Evolutionary conservation across 2,329 filamentous ascomycete genomes (phyloP).

Genomic region (Coniochaeta sp.): DNA sequence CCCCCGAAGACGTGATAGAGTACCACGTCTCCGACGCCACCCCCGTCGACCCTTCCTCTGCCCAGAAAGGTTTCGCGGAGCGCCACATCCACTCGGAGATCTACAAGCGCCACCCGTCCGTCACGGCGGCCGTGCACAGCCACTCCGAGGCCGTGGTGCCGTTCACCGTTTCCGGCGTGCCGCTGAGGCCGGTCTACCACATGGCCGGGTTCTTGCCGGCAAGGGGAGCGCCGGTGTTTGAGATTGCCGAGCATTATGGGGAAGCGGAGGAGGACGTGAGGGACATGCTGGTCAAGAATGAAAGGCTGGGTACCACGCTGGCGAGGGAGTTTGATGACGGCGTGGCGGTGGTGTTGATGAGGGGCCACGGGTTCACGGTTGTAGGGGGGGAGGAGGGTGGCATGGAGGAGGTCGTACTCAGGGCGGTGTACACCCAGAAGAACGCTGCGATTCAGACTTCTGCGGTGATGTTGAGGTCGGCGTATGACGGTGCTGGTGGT

Average conservation of each 20-base stretch:
- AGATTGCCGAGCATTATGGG: slow-evolving; percentile 20
- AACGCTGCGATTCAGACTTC: slow-evolving; percentile 34
- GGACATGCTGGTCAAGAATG: slow-evolving; percentile 29
- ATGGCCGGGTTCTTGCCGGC: slow-evolving; percentile 35
- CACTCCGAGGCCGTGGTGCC: slow-evolving; percentile 35
- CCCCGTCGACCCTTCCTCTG: slow-evolving; percentile 27
- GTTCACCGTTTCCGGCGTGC: slow-evolving; percentile 30
- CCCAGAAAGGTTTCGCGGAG: slow-evolving; percentile 32
- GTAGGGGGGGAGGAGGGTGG: slow-evolving; percentile 21
- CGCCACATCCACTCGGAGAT: slow-evolving; percentile 40
- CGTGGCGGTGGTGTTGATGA: slow-evolving; percentile 33
- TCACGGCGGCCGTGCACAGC: slow-evolving; percentile 35
- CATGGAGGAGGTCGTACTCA: slow-evolving; percentile 32
- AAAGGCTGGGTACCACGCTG: slow-evolving; percentile 25
- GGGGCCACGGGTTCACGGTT: slow-evolving; percentile 35
- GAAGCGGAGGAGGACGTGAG: slow-evolving; percentile 16
- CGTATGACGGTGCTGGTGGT: slow-evolving; percentile 2
- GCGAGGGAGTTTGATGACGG: slow-evolving; percentile 23
- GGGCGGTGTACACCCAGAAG: slow-evolving; percentile 33
- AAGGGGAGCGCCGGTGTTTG: slow-evolving; percentile 22
- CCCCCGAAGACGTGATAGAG: slow-evolving; percentile 34
- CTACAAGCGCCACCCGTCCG: slow-evolving; percentile 29
- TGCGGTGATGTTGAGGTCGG: slow-evolving; percentile 20
- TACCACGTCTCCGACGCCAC: slow-evolving; percentile 34
- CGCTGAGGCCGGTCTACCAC: slow-evolving; percentile 32